Evolutionary conservation across 2,329 filamentous ascomycete species (phyloP), one percentile per base, ranked within the genome.

Genomic region (Trichoderma breve): DNA sequence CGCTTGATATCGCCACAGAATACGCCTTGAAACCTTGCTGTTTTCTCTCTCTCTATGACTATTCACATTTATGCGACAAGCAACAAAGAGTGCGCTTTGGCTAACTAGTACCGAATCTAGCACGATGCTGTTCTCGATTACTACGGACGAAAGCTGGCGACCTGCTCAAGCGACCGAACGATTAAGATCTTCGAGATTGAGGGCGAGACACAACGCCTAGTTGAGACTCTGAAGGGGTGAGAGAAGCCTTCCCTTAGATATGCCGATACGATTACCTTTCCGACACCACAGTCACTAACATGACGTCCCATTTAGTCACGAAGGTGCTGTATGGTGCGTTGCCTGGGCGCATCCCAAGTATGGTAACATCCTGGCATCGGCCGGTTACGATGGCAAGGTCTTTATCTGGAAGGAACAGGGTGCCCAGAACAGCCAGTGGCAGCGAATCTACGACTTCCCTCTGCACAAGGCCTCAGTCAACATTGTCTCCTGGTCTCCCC

Each of bases 151-250:
- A 92, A 95, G 80, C 90, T 99, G 77, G 96, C 96, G 74, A 99
- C 96, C 76, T 98, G 96, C 84, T 98, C 95, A 43, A 98, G 95
- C 76, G 96, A 99, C 84, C 95, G 96, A 81, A 98, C 95, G 62
- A 97, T 99, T 86, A 98, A 98, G 86, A 98, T 99, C 80, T 99
- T 98, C 81, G 96, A 99, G 84, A 92, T 99, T 71, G 95, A 98
- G 79, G 94, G 94, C 79, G 95, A 98, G 78, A 89, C 92, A 76
- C 95, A 99, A 83, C 90, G 93, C 75, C 85, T 98, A 77, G 89
- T 93, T 39, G 95, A 98, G 85, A 99, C 96, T 30, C 86, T 99
- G 76, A 97, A 97, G 84, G 95, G 95, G 94, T 97, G 47, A 70
- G 68, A 47, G 26, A 30, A 4, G 7, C n/a, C 51, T 26, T 34